Base-by-base conservation (phyloP, 331 rosid species). In the Rosa hybrid region DNA sequence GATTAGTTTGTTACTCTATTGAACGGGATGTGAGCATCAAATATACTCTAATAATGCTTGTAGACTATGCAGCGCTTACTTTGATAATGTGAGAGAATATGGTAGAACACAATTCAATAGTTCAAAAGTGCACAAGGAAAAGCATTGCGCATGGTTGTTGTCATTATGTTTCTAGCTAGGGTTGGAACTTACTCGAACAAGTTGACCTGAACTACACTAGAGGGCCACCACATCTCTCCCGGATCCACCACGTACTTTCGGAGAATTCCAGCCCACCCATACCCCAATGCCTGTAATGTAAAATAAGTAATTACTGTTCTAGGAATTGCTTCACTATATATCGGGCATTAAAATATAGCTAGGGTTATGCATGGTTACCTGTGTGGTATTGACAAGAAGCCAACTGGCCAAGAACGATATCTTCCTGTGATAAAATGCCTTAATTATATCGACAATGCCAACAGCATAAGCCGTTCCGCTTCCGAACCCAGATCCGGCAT, bases 141-240 rank as follows among this genome's bases (percentile, higher is more conserved):
- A 34, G 39, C 39, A 34, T 34, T 34, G 39, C 39, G 39, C 39
- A 34, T 34, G 39, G 39, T 34, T 34, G 39, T 34, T 34, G 39
- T 34, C 39, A 34, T 34, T 34, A 34, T 34, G 39, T 34, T 34
- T 34, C 4, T 34, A 34, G 39, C 39, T 3, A 34, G 39, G 39
- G 39, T 34, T 14, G 5, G 20, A 51, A 17, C 64, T 60, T 42
- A 79, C 77, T 76, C 78, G 25, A 74, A 74, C 54, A 85, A 34
- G 23, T 80, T 77, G 53, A 84, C 83, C 56, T 77, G 85, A 54
- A 81, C 80, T 13, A 81, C 81, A 76, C 83, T 78, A 39, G 77
- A 62, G 2, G 88, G 86, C 88, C 88, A 82, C 88, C 88, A 85
- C 88, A 85, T 85, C n/a, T 79, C 76, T n/a, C 79, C 81, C 27